Evolutionary conservation across 2,329 filamentous ascomycete species (phyloP), one percentile per base, ranked within the genome.

Genomic region (Kalaharituber pfeilii): DNA sequence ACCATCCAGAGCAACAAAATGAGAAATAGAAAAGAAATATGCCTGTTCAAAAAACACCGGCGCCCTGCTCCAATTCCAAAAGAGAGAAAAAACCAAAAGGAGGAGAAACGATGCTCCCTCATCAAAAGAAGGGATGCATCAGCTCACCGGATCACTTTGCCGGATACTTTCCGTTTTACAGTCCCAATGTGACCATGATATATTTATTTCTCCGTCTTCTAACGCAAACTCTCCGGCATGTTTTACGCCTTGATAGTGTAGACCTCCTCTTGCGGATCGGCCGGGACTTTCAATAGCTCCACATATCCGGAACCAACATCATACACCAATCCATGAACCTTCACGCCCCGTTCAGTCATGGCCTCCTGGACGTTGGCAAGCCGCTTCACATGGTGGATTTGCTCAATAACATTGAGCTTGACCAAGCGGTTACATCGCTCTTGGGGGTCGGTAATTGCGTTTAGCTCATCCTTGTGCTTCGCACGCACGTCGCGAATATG

Each of bases 401-500:
- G 81, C 28, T 75, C 72, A 62, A 79, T 72, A 18, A 93, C 83
- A 66, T 91, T 91, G 63, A 88, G 70, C 71, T 89, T 83, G 4
- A 82, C 81, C 57, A 94, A 70, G 60, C 78, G 78, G 11, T 75
- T 68, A 1, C 73, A 73, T 50, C 77, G 74, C 50, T 74, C 73
- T 52, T 73, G 64, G 69, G 75, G 71, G 70, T 81, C 70, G 65
- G 68, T 7, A 67, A 83, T 73, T 66, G 75, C 64, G 68, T 84
- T 80, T 18, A 86, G 75, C 72, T 86, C 82, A 52, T 69, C 69
- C 71, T 84, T 80, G 67, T 85, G 76, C 62, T 70, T 36, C 66
- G 60, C 15, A 15, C 62, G 57, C 51, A 74, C 66, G 5, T 69
- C 64, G 29, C 72, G 66, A 64, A 80, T 73, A 62, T 74, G 71